Base-by-base conservation (phyloP, 768 basidiomycete genomes). In the Galerina marginata region DNA sequence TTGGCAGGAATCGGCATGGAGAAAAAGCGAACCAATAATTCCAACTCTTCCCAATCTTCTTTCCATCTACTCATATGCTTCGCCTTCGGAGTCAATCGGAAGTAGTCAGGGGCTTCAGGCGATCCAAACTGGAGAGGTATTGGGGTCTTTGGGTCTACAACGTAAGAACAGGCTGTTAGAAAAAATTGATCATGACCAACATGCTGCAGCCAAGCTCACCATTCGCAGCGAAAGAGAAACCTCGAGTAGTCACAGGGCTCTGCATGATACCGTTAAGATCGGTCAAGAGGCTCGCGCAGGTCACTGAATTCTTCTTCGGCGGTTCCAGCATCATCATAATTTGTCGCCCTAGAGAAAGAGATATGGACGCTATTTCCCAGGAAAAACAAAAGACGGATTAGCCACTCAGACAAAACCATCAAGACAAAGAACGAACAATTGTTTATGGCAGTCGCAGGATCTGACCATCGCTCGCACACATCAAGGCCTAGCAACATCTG, bases 31-130 rank as follows among this genome's bases (percentile, higher is more conserved):
- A 89, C 93, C 68, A 96, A 69, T 36, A 94, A 79, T 69, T 96
- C 95, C 9, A 97, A 76, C 70, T 96, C 95, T 68, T 96, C 93
- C 88, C 93, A 98, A 66, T 98, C 95, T 55, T 93, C 90, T 67
- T 92, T 91, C 87, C 94, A 98, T 59, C 95, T 77, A 67, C 93
- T 95, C 2, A 82, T 72, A 14, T 87, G 85, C 33, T 84, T 79
- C 26, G 81, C 71, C 25, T 73, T 72, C 11, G 69, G 65, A 4
- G 82, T 79, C 62, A 73, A 67, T 48, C 76, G 74, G 71, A 88
- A 87, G 69, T 88, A 90, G 43, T 88, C 89, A 7, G 80, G 61
- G 1, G 47, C 78, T 52, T 92, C 89, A 0, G 91, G 91, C 0
- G 90, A 90, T 5, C 83, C 81, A 49, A 75, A 71, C 59, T 71